These are phyloP conservation scores for Discostella pseudostelligera DNA, from an alignment of 108 stramenopile species.

Conservation along the genomic window DNA sequence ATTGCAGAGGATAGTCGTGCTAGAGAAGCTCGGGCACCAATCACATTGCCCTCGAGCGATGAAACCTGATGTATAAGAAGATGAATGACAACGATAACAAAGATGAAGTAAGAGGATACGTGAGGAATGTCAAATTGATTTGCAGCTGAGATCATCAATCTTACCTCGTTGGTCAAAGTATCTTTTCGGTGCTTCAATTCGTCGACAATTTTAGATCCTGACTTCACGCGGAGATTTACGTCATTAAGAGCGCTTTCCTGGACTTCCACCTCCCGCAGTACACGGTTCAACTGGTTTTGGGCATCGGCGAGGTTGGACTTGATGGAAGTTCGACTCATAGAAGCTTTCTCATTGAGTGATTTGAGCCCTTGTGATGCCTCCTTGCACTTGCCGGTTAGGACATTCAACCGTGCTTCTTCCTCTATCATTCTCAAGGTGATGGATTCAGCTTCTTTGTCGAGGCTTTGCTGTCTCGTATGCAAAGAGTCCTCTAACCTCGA, in stretches of 20 bases:
- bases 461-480: conserved; percentile 12
- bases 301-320: conserved; percentile 20
- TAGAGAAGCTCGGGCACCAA: conserved; percentile 17
- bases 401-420: conserved; percentile 26
- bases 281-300: conserved; percentile 14
- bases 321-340: conserved; percentile 19
- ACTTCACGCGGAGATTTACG: conserved; percentile 19
- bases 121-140: not conserved
- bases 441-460: conserved; percentile 12
- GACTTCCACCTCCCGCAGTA: conserved; percentile 18
- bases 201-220: conserved; percentile 24
- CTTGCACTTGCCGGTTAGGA: conserved; percentile 19
- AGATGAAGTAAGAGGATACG: not conserved
- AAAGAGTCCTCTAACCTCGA: conserved; percentile 27
- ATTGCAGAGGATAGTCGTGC: conserved; percentile 10
- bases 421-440: conserved; percentile 18
- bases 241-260: conserved; percentile 25
- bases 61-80: conserved; percentile 26
- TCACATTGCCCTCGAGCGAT: conserved; percentile 27
- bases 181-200: conserved; percentile 34
- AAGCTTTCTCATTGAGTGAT: conserved; percentile 29
- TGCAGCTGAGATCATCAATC: not conserved
- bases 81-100: not conserved
- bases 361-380: conserved; percentile 23
- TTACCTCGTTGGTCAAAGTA: conserved; percentile 23